Evolutionary conservation across 257 asterid genomes (phyloP).

Genomic region (Rubia yunnanensis): DNA sequence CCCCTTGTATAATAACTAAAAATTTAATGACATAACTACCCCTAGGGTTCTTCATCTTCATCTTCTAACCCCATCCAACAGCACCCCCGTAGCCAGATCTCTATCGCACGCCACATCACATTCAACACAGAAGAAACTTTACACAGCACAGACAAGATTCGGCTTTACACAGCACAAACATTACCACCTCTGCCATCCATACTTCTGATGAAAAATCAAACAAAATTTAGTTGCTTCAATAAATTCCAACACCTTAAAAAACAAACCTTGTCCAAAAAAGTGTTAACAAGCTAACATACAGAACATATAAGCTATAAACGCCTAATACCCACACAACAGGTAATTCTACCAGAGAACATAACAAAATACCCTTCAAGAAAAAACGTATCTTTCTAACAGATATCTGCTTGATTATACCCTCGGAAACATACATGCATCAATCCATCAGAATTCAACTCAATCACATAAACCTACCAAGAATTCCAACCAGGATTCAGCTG

Average conservation of each 20-base stretch:
- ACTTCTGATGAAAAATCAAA: conserved; percentile 19
- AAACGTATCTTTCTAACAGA: neutral
- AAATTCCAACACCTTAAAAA: neutral
- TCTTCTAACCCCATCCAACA: too few relatives aligned
- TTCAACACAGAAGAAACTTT: too few relatives aligned
- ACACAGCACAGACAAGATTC: too few relatives aligned
- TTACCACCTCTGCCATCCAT: conserved; percentile 57
- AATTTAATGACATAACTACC: too few relatives aligned
- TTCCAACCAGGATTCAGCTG: neutral
- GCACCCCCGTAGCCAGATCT: too few relatives aligned
- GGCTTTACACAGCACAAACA: too few relatives aligned
- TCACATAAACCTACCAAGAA: neutral
- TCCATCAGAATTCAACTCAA: neutral
- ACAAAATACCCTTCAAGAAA: too few relatives aligned
- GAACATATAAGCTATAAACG: neutral
- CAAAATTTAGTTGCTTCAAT: neutral
- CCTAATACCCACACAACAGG: neutral
- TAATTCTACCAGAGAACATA: neutral
- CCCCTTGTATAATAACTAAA: too few relatives aligned
- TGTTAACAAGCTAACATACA: neutral
- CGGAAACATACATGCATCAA: neutral
- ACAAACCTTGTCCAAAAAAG: neutral
- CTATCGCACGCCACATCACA: too few relatives aligned
- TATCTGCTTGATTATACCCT: neutral
- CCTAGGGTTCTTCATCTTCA: too few relatives aligned